These are phyloP conservation scores for Jatropha podagrica DNA, from an alignment of 441 rosid genomes.

Conservation along the genomic window DNA sequence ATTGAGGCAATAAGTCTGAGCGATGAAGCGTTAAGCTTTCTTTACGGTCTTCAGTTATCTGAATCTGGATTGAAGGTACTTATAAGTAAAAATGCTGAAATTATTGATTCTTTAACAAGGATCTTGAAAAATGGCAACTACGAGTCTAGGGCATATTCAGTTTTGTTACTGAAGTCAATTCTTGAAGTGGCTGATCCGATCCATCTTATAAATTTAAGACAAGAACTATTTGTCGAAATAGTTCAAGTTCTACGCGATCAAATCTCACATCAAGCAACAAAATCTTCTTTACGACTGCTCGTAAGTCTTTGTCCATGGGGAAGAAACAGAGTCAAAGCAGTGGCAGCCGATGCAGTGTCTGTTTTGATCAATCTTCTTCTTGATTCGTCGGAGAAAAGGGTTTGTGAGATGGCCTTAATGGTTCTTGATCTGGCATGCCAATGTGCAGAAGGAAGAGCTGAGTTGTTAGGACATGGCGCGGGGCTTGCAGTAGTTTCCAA, in stretches of 20 bases:
- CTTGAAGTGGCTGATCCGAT: constrained; percentile 62
- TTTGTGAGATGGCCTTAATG: constrained; percentile 55
- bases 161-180: constrained; percentile 53
- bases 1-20: constrained; percentile 34
- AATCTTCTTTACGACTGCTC: constrained; percentile 55
- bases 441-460: constrained; percentile 83
- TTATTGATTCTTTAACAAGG: constrained; percentile 48
- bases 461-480: constrained; percentile 65
- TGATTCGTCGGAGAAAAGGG: constrained; percentile 51
- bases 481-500: constrained; percentile 78
- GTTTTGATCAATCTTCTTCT: constrained; percentile 63
- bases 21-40: constrained; percentile 64
- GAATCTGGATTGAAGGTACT: constrained; percentile 60
- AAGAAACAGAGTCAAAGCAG: constrained; percentile 61
- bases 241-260: constrained; percentile 55
- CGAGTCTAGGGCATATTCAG: constrained; percentile 76
- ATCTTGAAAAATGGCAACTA: constrained; percentile 59
- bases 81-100: constrained; percentile 37
- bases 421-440: constrained; percentile 58
- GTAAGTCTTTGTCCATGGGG: constrained; percentile 56
- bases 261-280: constrained; percentile 65
- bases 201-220: constrained; percentile 40
- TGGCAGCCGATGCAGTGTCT: constrained; percentile 54
- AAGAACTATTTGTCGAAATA: constrained; percentile 45
- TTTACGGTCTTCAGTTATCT: constrained; percentile 55